Evolutionary conservation across 148 eudicot genomes (phyloP).

Genomic region (Fallopia convolvulus): DNA sequence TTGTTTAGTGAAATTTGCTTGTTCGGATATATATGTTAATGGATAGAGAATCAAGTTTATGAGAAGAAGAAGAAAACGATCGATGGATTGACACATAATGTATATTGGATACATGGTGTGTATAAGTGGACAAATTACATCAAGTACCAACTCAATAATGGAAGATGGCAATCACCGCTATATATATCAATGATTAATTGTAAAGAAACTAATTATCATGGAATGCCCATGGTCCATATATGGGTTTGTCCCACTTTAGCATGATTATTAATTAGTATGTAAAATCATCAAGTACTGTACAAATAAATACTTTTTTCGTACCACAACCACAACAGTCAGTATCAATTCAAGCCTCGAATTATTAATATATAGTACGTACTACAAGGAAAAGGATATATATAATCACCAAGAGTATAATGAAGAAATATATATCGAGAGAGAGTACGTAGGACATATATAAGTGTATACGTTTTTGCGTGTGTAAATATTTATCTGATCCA

Average conservation of each 20-base stretch:
- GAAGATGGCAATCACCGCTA: background rate
- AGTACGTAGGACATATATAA: background rate
- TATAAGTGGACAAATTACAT: background rate
- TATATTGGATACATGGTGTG: background rate
- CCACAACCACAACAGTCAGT: constrained; percentile 1
- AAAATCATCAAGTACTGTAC: constrained; percentile 1
- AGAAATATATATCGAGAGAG: too few species aligned
- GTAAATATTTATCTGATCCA: background rate
- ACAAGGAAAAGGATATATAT: too few species aligned
- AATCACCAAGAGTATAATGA: too few species aligned
- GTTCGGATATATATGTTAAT: background rate
- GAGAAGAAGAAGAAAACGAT: too few species aligned
- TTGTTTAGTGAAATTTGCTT: too few species aligned
- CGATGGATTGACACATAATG: background rate
- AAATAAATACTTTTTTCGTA: constrained; percentile 1
- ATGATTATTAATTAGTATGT: background rate
- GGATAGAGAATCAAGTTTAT: too few species aligned
- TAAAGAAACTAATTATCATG: background rate
- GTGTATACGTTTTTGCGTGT: background rate
- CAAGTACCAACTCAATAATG: background rate
- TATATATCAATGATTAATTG: background rate
- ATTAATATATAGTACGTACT: background rate
- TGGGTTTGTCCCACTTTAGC: background rate
- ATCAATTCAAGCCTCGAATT: background rate
- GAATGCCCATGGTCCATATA: background rate